These are phyloP conservation scores for Nothophoma quercina DNA, from an alignment of 2,329 filamentous ascomycete genomes.

Conservation along the genomic window DNA sequence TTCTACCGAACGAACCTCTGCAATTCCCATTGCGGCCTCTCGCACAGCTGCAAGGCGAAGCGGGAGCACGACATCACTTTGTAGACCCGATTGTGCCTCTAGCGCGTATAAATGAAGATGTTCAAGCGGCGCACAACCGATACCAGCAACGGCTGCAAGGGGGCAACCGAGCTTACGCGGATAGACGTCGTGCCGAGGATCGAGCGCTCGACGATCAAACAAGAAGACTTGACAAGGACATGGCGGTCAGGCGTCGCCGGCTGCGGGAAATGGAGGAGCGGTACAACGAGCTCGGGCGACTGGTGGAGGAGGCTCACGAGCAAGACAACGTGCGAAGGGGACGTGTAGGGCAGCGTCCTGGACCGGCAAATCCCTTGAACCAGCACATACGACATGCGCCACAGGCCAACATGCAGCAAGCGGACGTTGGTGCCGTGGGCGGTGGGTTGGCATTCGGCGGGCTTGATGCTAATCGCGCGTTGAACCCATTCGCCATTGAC, in stretches of 20 bases:
- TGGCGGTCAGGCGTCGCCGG: neutral
- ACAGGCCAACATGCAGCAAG: neutral
- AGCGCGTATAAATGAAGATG: neutral
- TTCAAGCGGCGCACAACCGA: neutral
- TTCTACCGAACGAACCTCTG: no score
- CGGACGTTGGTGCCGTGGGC: neutral
- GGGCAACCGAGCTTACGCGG: no score
- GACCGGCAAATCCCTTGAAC: no score
- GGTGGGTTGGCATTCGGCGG: neutral
- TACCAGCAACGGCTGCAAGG: slow-evolving; percentile 1
- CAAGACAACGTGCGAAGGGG: no score
- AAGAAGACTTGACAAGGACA: no score
- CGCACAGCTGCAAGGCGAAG: no score
- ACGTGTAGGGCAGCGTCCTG: no score
- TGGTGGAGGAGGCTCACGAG: no score
- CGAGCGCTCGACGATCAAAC: no score
- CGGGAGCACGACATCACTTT: neutral
- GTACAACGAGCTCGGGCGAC: neutral
- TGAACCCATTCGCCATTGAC: no score
- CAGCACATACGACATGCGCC: neutral
- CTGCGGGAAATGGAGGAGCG: neutral
- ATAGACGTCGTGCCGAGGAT: no score
- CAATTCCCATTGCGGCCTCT: no score
- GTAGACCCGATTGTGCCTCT: neutral
- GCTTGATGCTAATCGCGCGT: neutral